phyloP scores from a whole-genome alignment of 495 filamentous ascomycete species.

The Pyrenula massariospora region DNA sequence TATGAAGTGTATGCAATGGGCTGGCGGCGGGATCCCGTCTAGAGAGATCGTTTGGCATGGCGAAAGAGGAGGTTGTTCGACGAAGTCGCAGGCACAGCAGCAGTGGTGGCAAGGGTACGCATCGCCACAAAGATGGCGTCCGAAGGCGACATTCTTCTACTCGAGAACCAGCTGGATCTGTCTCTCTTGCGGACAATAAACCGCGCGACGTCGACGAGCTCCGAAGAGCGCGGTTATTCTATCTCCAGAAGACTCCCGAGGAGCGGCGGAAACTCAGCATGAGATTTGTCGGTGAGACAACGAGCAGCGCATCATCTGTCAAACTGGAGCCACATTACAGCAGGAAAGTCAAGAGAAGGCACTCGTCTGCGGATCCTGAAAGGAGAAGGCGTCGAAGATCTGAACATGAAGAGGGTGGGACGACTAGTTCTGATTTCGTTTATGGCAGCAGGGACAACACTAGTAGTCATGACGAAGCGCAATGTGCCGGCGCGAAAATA shows the following conservation, averaged over 20 bases:
- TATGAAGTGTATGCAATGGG: not conserved
- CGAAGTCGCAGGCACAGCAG: not conserved
- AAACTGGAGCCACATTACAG: conserved; percentile 1
- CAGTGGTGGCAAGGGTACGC: not conserved
- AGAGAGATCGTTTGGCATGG: not conserved
- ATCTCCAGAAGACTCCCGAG: not conserved
- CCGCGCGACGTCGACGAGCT: conserved; percentile 1
- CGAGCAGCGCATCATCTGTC: conserved; percentile 1
- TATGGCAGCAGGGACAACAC: not conserved
- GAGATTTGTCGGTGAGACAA: conserved; percentile 2
- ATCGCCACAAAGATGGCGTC: not conserved
- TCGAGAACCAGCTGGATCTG: not conserved
- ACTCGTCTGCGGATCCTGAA: conserved; percentile 1
- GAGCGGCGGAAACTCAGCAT: conserved; percentile 1
- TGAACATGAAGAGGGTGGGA: not conserved
- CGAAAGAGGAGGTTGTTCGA: not conserved
- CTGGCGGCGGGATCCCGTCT: not conserved
- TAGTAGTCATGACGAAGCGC: not conserved
- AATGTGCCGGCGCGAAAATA: not conserved
- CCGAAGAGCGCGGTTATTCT: conserved; percentile 3
- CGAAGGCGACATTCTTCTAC: no score
- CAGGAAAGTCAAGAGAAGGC: conserved; percentile 1
- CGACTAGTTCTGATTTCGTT: not conserved
- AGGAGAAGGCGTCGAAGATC: conserved; percentile 4
- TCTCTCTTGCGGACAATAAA: not conserved